Evolutionary conservation across 2,329 filamentous ascomycete species (phyloP).

Genomic region (Pseudogymnoascus destructans): DNA sequence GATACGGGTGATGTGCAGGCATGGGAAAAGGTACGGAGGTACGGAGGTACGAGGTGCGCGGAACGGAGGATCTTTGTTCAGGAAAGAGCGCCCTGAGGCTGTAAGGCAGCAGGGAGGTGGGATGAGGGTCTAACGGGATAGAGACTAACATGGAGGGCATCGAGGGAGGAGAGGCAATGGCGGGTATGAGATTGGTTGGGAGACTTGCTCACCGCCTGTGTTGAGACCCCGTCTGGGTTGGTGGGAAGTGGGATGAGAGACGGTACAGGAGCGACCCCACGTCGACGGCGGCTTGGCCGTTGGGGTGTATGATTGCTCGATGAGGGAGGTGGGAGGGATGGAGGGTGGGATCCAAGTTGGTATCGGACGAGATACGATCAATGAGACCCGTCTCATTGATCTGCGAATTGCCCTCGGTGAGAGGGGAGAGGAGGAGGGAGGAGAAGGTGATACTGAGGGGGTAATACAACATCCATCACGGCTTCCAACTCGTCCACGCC

Average conservation of each 20-base stretch:
- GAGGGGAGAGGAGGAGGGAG: neutral
- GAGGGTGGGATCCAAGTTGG: neutral
- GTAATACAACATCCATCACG: slow-evolving; percentile 2
- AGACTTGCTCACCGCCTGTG: slow-evolving; percentile 2
- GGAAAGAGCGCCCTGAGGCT: neutral
- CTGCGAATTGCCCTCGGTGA: slow-evolving; percentile 3
- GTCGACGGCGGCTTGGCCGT: slow-evolving; percentile 1
- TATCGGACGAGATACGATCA: neutral
- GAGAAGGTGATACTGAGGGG: neutral
- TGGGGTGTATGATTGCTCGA: neutral
- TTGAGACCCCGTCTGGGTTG: neutral
- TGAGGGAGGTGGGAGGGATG: slow-evolving; percentile 3
- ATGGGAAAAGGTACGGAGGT: neutral
- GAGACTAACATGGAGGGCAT: neutral
- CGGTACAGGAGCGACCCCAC: neutral
- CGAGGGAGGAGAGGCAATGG: neutral
- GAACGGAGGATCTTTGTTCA: slow-evolving; percentile 1
- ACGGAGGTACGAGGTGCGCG: neutral
- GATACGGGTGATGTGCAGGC: neutral
- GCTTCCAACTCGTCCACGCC: neutral
- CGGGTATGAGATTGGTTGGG: neutral
- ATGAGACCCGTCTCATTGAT: too few relatives aligned
- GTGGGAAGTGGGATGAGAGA: neutral
- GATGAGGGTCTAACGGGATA: neutral
- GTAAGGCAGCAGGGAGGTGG: neutral